phyloP scores from a whole-genome alignment of 192 early-diverging fungal genomes.

The Umbelopsis vinacea region DNA sequence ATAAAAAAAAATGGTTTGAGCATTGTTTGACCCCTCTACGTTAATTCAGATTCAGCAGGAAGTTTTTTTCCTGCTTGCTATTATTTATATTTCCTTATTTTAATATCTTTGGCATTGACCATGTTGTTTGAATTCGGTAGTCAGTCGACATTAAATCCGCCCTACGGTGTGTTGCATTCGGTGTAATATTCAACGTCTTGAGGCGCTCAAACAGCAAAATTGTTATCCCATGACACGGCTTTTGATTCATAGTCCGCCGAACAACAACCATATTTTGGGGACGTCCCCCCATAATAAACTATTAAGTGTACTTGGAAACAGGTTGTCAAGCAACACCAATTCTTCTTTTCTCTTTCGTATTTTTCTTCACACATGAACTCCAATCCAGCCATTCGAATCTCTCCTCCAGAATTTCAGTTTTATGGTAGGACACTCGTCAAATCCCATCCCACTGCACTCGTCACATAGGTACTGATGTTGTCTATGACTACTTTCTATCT shows the following conservation, averaged over 20 bases:
- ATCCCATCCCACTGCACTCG: background rate
- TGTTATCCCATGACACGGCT: constrained; percentile 17
- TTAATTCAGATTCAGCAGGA: no score
- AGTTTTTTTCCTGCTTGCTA: no score
- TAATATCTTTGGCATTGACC: no score
- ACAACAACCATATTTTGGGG: constrained; percentile 20
- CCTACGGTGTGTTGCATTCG: background rate
- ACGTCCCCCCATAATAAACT: constrained; percentile 9
- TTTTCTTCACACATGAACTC: constrained; percentile 4
- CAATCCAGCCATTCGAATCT: constrained; percentile 30
- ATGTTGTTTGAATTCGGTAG: no score
- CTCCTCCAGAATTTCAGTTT: constrained; percentile 32
- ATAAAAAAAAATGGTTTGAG: no score
- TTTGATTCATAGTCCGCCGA: background rate
- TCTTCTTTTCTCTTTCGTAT: background rate
- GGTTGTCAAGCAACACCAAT: constrained; percentile 3
- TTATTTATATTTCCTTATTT: no score
- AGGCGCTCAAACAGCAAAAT: no score
- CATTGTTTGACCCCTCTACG: no score
- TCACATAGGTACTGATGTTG: background rate
- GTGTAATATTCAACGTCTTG: background rate
- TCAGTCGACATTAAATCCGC: no score
- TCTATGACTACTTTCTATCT: background rate
- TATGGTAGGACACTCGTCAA: background rate
- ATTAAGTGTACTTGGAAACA: background rate